These are phyloP conservation scores for Aspergillus brasiliensis DNA, from an alignment of 2,329 filamentous ascomycete species.

Conservation along the genomic window DNA sequence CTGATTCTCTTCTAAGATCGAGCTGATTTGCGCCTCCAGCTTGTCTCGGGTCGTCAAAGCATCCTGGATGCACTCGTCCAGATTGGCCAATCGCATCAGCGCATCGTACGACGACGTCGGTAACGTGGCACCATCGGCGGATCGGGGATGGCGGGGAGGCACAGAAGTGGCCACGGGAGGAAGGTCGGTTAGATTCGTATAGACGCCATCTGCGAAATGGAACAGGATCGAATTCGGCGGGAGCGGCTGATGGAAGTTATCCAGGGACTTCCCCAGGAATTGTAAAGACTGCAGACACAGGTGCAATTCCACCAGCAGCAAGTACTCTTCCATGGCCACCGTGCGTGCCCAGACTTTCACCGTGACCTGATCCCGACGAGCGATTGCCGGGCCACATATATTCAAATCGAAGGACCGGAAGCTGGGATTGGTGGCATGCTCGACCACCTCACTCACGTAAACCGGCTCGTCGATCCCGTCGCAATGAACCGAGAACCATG, in stretches of 20 bases:
- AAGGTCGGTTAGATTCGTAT: conserved; percentile 72
- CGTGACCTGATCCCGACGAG: conserved; percentile 65
- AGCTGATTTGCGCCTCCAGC: conserved; percentile 76
- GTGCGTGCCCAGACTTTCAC: conserved; percentile 74
- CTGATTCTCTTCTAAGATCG: conserved; percentile 44
- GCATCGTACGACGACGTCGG: conserved; percentile 81
- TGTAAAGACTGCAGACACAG: conserved; percentile 73
- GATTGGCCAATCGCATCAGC: conserved; percentile 81
- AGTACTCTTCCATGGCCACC: conserved; percentile 54
- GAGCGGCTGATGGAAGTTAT: conserved; percentile 69
- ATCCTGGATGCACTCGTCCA: conserved; percentile 90
- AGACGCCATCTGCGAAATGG: conserved; percentile 82
- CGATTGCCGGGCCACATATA: conserved; percentile 62
- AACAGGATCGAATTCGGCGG: conserved; percentile 83
- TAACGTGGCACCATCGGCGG: conserved; percentile 53
- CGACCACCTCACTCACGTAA: conserved; percentile 84
- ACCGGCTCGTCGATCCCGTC: conserved; percentile 68
- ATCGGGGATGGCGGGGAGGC: conserved; percentile 30
- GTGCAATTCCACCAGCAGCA: conserved; percentile 71
- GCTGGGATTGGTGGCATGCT: conserved; percentile 84
- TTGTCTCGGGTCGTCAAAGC: conserved; percentile 74
- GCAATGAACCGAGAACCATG: conserved; percentile 84
- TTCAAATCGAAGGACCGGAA: conserved; percentile 82
- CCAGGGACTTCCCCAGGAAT: conserved; percentile 70
- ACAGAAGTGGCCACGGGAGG: conserved; percentile 46